Percentiles rank a stretch among this genome's conserved stretches.
Conservation (phyloP, 2,329 filamentous ascomycete species). For the Aureobasidium pullulans region DNA sequence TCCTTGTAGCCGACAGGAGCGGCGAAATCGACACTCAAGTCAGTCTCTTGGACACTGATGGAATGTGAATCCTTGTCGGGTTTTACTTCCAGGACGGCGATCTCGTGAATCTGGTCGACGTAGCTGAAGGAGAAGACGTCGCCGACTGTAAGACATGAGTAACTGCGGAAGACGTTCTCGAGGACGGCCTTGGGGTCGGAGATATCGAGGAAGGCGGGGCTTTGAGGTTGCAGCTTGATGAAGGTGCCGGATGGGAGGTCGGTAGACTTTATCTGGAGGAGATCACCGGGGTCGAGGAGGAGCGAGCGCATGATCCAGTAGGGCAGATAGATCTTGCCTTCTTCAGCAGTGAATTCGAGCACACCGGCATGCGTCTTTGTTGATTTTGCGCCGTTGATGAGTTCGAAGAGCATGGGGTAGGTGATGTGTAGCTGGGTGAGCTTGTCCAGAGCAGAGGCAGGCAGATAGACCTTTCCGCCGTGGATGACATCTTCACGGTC, state of each 20-base stretch:
- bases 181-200: slow-evolving; percentile 95
- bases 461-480: slow-evolving; percentile 94
- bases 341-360: slow-evolving; percentile 93
- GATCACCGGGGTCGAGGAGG: slow-evolving; percentile 80
- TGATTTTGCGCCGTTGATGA: slow-evolving; percentile 77
- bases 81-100: slow-evolving; percentile 90
- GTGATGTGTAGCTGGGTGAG: slow-evolving; percentile 92
- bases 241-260: slow-evolving; percentile 83
- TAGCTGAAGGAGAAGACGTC: slow-evolving; percentile 96
- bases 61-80: slow-evolving; percentile 73
- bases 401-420: slow-evolving; percentile 94
- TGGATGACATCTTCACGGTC: slow-evolving; percentile 88
- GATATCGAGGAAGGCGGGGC: slow-evolving; percentile 88
- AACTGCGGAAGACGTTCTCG: slow-evolving; percentile 93
- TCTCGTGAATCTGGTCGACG: slow-evolving; percentile 88
- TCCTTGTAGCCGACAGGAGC: slow-evolving; percentile 91
- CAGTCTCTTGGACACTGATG: slow-evolving; percentile 90
- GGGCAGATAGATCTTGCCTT: slow-evolving; percentile 91
- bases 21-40: slow-evolving; percentile 93
- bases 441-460: slow-evolving; percentile 93
- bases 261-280: slow-evolving; percentile 91
- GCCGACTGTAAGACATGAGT: slow-evolving; percentile 84
- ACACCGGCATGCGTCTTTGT: slow-evolving; percentile 89
- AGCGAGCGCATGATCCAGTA: slow-evolving; percentile 98
- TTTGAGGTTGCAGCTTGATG: slow-evolving; percentile 95